Evolutionary conservation across 768 basidiomycete genomes (phyloP), one percentile per base, ranked within the genome.

Genomic region (Sarcodon sp.): DNA sequence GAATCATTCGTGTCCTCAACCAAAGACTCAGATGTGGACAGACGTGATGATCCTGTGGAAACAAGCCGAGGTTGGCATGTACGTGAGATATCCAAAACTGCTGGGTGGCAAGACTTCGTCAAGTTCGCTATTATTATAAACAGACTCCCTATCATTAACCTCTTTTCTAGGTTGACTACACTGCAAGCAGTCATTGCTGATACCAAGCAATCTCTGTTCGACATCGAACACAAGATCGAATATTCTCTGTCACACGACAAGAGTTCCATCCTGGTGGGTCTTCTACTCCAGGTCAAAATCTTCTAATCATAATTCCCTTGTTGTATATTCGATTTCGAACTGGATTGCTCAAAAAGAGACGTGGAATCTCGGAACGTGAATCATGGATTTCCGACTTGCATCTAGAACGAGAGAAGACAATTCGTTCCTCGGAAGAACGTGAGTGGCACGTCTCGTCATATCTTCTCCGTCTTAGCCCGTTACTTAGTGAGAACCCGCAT

Each of bases 361-460:
- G 84, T 37, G 80, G 88, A 61, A 66, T 79, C 44, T 78, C 76
- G 38, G 79, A 88, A 61, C 75, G 79, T 35, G 68, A 81, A 56
- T 69, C 71, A 50, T 70, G 68, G 53, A 62, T 87, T 27, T 65
- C 80, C n/a, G 62, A 66, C 51, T 65, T 66, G 39, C 64, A 72
- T 27, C 21, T 27, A 27, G 21, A 27, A 27, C 21, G 21, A 27
- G 21, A 27, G 4, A 27, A 27, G 21, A 27, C 21, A 27, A 27
- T 27, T 27, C 2, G 2, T 2, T 27, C 21, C 21, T 27, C 21
- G 4, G 21, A 27, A 27, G 21, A 27, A 27, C 21, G 21, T 27
- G 21, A 27, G 21, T 27, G 21, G 21, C 41, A 18, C 27, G 9
- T 33, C 13, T 12, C 31, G 34, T 50, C 35, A 33, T 7, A 9